These are phyloP conservation scores for Metrosideros polymorpha DNA, from an alignment of 441 rosid genomes.

Conservation along the genomic window DNA sequence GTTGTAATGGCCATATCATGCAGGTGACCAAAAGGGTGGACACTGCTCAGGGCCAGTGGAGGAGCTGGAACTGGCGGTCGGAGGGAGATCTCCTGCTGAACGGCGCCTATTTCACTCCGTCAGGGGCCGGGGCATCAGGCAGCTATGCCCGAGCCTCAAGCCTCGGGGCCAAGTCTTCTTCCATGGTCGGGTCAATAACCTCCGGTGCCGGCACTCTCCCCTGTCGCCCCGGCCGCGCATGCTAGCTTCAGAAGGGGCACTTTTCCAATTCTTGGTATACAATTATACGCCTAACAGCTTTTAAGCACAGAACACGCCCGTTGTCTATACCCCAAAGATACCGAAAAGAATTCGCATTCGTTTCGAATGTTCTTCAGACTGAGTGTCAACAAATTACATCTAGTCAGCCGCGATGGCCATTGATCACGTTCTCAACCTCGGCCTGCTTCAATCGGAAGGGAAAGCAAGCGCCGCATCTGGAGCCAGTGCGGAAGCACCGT, in stretches of 20 bases:
- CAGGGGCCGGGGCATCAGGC: slow-evolving; percentile 78
- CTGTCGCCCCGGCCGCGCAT: slow-evolving; percentile 51
- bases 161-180: slow-evolving; percentile 77
- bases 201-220: slow-evolving; percentile 55
- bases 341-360: neutral
- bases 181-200: slow-evolving; percentile 79
- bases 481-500: slow-evolving; percentile 77
- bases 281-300: neutral
- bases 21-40: slow-evolving; percentile 95
- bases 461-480: slow-evolving; percentile 11
- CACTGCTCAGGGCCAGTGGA: slow-evolving; percentile 45
- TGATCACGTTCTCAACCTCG: slow-evolving; percentile 59
- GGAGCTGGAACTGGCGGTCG: slow-evolving; percentile 89
- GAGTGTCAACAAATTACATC: neutral
- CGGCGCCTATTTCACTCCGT: slow-evolving; percentile 87
- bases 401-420: neutral
- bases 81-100: slow-evolving; percentile 82
- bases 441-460: slow-evolving; percentile 41
- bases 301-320: neutral
- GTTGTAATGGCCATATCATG: neutral
- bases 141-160: slow-evolving; percentile 97
- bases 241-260: slow-evolving; percentile 25
- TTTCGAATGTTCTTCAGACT: slow-evolving; percentile 15
- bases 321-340: neutral
- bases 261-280: neutral